Conservation (phyloP, 805 yeast species). For the Wickerhamiella azymoides region DNA sequence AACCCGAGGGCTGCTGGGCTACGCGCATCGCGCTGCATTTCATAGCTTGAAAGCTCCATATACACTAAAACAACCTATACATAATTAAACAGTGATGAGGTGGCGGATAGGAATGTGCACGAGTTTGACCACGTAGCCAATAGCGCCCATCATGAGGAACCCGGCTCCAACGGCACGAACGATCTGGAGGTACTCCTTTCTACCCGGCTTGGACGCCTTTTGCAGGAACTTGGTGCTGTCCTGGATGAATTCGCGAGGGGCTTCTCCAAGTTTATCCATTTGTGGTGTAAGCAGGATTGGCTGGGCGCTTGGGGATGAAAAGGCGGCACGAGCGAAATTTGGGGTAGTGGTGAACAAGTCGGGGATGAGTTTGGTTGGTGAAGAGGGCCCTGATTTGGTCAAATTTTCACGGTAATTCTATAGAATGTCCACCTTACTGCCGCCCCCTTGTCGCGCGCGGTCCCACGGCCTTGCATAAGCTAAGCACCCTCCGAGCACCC, state of each 20-base stretch:
- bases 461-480: background rate
- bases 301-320: background rate
- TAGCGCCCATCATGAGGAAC: conserved; percentile 93
- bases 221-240: conserved; percentile 81
- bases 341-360: too few species aligned
- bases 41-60: background rate
- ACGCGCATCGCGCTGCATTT: too few species aligned
- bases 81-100: conserved; percentile 71
- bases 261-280: conserved; percentile 60
- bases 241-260: conserved; percentile 79
- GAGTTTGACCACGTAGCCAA: conserved; percentile 89
- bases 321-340: too few species aligned
- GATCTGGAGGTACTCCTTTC: conserved; percentile 74
- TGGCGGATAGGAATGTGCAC: conserved; percentile 93
- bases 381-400: too few species aligned
- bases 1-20: too few species aligned
- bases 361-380: too few species aligned
- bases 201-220: conserved; percentile 87
- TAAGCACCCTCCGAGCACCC: too few species aligned
- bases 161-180: conserved; percentile 95
- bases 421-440: too few species aligned
- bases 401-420: too few species aligned
- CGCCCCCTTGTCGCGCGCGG: background rate
- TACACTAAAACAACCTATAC: background rate
- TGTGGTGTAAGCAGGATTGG: background rate